Evolutionary conservation across 2,329 filamentous ascomycete genomes (phyloP).

Genomic region (Arthrobotrys conoides): DNA sequence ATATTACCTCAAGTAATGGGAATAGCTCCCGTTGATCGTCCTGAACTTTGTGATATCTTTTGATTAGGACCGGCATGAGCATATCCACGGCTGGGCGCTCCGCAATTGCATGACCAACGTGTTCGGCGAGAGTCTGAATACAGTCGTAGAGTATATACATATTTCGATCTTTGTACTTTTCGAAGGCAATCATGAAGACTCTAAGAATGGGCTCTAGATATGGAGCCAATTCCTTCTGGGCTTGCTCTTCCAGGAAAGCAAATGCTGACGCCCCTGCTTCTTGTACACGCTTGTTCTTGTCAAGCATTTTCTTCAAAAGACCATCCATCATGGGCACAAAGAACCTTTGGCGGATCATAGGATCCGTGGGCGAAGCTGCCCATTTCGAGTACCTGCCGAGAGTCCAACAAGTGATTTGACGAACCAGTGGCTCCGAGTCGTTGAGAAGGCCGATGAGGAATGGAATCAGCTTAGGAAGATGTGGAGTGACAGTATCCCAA

Average conservation of each 20-base stretch:
- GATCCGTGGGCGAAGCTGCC: slow-evolving; percentile 82
- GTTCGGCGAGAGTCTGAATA: slow-evolving; percentile 94
- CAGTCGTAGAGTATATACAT: slow-evolving; percentile 99
- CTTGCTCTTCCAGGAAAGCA: slow-evolving; percentile 94
- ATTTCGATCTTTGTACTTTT: slow-evolving; percentile 97
- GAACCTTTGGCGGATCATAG: slow-evolving; percentile 78
- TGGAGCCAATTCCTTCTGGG: slow-evolving; percentile 82
- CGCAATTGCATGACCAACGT: slow-evolving; percentile 86
- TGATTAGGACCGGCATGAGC: slow-evolving; percentile 92
- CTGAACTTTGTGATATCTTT: slow-evolving; percentile 86
- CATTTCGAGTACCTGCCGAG: slow-evolving; percentile 92
- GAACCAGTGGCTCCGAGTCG: slow-evolving; percentile 88
- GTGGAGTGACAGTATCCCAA: slow-evolving; percentile 87
- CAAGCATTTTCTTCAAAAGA: slow-evolving; percentile 92
- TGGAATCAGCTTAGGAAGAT: slow-evolving; percentile 89
- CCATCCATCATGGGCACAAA: slow-evolving; percentile 99
- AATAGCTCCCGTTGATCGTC: slow-evolving; percentile 95
- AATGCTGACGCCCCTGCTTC: slow-evolving; percentile 96
- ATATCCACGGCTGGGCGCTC: slow-evolving; percentile 83
- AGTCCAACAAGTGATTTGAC: slow-evolving; percentile 98
- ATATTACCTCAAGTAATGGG: slow-evolving; percentile 80
- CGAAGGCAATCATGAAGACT: slow-evolving; percentile 93
- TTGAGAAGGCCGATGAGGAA: slow-evolving; percentile 89
- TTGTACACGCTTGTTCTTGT: slow-evolving; percentile 97
- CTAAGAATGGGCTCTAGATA: slow-evolving; percentile 92